Conservation (phyloP, 805 yeast genomes). For the Kodamaea sagamina region DNA sequence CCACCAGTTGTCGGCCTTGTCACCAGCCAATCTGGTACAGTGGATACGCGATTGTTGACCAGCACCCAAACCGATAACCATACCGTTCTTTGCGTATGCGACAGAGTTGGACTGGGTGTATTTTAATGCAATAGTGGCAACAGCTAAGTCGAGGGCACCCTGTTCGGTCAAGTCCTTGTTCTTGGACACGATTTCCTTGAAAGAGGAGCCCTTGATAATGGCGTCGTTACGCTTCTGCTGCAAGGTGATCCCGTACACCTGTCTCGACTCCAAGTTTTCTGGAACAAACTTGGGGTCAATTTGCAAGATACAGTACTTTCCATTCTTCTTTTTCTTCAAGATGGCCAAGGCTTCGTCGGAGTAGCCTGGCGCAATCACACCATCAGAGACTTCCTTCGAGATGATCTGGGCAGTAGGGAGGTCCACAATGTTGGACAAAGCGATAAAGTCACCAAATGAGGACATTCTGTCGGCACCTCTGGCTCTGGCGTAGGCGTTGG, state of each 20-base stretch:
- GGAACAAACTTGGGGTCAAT: constrained; percentile 94
- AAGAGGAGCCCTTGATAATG: constrained; percentile 83
- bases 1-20: constrained; percentile 99
- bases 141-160: constrained; percentile 90
- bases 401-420: constrained; percentile 95
- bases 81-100: constrained; percentile 97
- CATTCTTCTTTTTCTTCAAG: constrained; percentile 90
- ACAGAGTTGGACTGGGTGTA: constrained; percentile 99
- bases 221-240: constrained; percentile 99
- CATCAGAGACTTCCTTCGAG: constrained; percentile 96
- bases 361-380: constrained; percentile 98
- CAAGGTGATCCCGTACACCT: constrained; percentile 92
- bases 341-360: constrained; percentile 89
- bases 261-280: constrained; percentile 79
- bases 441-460: constrained; percentile 97
- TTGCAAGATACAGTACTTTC: constrained; percentile 95
- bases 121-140: constrained; percentile 95
- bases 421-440: constrained; percentile 94
- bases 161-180: constrained; percentile 88
- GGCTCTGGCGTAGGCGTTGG: constrained; percentile 98
- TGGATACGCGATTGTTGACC: constrained; percentile 99
- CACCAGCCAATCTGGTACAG: constrained; percentile 99
- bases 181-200: constrained; percentile 86
- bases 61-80: constrained; percentile 99
- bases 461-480: constrained; percentile 99